phyloP scores from a whole-genome alignment of 2,329 filamentous ascomycete species.

The Aspergillus ochraceoroseus region DNA sequence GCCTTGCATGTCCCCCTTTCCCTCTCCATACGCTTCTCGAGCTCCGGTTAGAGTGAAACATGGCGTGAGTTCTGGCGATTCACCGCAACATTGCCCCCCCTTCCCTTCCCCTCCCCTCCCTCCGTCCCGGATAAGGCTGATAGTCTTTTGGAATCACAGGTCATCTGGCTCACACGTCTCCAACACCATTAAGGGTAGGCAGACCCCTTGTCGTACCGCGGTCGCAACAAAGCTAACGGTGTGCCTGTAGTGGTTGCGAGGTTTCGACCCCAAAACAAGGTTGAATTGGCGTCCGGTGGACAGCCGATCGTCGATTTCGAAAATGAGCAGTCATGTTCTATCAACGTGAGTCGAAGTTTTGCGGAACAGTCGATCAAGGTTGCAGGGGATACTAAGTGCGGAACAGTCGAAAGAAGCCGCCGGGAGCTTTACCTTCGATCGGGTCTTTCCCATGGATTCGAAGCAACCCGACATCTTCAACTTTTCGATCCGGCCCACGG shows the following conservation, averaged over 20 bases:
- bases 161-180: slow-evolving; percentile 30
- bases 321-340: slow-evolving; percentile 77
- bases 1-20: slow-evolving; percentile 17
- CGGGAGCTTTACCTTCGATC: slow-evolving; percentile 91
- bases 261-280: slow-evolving; percentile 93
- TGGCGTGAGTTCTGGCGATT: slow-evolving; percentile 44
- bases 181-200: slow-evolving; percentile 54
- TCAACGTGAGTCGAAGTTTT: slow-evolving; percentile 61
- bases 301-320: slow-evolving; percentile 87
- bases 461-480: slow-evolving; percentile 93
- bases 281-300: slow-evolving; percentile 84
- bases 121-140: slow-evolving; percentile 12
- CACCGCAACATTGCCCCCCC: slow-evolving; percentile 10
- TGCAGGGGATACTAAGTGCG: slow-evolving; percentile 17
- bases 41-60: slow-evolving; percentile 31
- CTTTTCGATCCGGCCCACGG: slow-evolving; percentile 91
- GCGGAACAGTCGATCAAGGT: too few species aligned
- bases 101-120: too few species aligned
- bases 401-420: slow-evolving; percentile 72
- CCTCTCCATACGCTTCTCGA: slow-evolving; percentile 3
- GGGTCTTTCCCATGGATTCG: slow-evolving; percentile 91
- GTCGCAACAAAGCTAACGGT: slow-evolving; percentile 3
- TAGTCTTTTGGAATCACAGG: slow-evolving; percentile 24
- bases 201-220: slow-evolving; percentile 5
- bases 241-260: slow-evolving; percentile 75